Evolutionary conservation across 1,284 basidiomycete genomes (phyloP), one percentile per base, ranked within the genome.

Genomic region (Ganoderma sp.): DNA sequence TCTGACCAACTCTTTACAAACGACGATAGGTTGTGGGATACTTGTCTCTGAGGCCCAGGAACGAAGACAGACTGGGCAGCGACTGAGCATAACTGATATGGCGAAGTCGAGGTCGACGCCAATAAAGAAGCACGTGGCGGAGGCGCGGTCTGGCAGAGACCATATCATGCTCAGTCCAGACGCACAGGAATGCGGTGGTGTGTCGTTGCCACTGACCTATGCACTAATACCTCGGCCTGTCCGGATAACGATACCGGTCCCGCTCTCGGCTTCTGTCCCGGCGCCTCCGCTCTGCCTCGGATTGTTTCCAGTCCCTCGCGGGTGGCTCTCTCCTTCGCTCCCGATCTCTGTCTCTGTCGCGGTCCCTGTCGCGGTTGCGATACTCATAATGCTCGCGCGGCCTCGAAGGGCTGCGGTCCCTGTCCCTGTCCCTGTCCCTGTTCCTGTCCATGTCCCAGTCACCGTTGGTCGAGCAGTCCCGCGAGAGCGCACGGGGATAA

Each of bases 381-480:
- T 57, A 25, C 5, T 43, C 34, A 61, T 50, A 39, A 7, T 48
- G 48, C 6, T 63, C 45, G 9, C 52, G 39, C 34, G 56, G 54
- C 56, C 48, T 48, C 58, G 62, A 37, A 48, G 58, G 62, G n/a
- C 61, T 61, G 2, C 61, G 65, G 42, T 65, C 62, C 19, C 68
- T 58, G 39, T 50, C 54, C 42, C 68, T 58, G 39, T 50, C 54
- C 42, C 61, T 59, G 42, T 65, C 62, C 19, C 68, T 58, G 39
- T 50, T 43, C 42, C 61, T 59, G 50, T 66, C 68, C 65, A 52
- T 58, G 43, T 63, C 59, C 58, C 61, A n/a, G 50, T 64, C 57
- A 3, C 64, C 37, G 17, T n/a, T 57, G 37, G 48, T 58, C n/a
- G 56, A 58, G 56, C 56, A 28, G 28, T 56, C 54, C 32, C 28